Evolutionary conservation across 1,284 basidiomycete genomes (phyloP), one percentile per base, ranked within the genome.

Genomic region (Sporisorium iseilematis-ciliati): DNA sequence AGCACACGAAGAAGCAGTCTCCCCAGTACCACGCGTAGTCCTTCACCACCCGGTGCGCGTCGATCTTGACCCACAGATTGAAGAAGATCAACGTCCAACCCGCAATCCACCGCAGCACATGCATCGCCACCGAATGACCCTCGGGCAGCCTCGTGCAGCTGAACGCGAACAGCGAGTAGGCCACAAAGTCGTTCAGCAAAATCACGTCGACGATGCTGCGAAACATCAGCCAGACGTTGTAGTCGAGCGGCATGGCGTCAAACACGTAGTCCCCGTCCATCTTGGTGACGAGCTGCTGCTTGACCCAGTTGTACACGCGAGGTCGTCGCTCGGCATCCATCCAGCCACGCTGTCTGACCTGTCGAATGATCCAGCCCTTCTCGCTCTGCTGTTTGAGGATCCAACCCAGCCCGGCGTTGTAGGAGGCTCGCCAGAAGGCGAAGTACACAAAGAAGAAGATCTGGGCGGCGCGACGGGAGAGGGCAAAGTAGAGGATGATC

Each of bases 51-150:
- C 94, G 89, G 85, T 99, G 96, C 0, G 96, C 96, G 82, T 99
- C 96, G 14, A 93, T 92, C 87, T 99, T 99, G 78, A 99, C 95
- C 95, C 96, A 99, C 40, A 97, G 89, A 85, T 99, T 99, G 89
- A 99, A 98, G 42, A 89, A 89, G 82, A 99, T 95, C 38, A 99
- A 87, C 0, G 90, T 88, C 78, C 93, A 86, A 14, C 97, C 96
- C 14, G 91, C 91, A 46, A 92, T 85, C 95, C 96, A 98, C 76
- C 93, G 90, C 85, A 94, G 88, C 56, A 92, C 84, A 84, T 97
- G 94, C 50, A 93, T 89, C 18, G 88, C 85, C 40, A 89, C 73
- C 2, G 93, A 92, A 50, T 97, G 89, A 45, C 90, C 92, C 49
- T 91, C 79, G 10, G 89, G 2, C 92, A 94, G 51, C 92, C 90